phyloP scores from a whole-genome alignment of 2,329 filamentous ascomycete species.

The Ascochyta lentis region DNA sequence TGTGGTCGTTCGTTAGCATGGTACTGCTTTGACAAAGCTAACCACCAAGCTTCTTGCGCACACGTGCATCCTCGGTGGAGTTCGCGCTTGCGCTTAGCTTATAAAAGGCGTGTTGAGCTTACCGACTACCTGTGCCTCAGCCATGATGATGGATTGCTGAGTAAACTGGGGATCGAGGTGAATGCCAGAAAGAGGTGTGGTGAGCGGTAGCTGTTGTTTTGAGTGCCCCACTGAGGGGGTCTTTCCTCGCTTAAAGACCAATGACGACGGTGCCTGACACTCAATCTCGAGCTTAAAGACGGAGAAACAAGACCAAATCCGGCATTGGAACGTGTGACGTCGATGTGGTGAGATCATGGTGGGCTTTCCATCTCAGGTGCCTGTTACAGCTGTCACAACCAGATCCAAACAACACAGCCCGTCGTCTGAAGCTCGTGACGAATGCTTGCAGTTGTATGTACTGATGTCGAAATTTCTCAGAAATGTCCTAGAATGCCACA shows the following conservation, averaged over 20 bases:
- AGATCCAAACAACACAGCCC: too few relatives aligned
- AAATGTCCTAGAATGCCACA: too few relatives aligned
- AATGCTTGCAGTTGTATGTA: too few relatives aligned
- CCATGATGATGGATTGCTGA: conserved; percentile 42
- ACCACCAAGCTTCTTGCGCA: conserved; percentile 15
- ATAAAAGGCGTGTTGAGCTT: conserved; percentile 19
- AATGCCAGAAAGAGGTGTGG: conserved; percentile 32
- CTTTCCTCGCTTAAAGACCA: conserved; percentile 40
- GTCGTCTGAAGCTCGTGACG: too few relatives aligned
- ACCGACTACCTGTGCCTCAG: conserved; percentile 43
- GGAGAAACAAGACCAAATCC: conserved; percentile 7
- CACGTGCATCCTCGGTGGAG: neutral
- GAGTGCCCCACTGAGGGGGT: conserved; percentile 45
- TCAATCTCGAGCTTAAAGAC: conserved; percentile 11
- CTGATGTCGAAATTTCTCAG: too few relatives aligned
- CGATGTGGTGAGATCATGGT: conserved; percentile 7
- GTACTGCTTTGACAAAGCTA: conserved; percentile 26
- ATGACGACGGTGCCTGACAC: conserved; percentile 28
- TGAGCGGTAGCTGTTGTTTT: conserved; percentile 40
- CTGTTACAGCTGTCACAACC: neutral
- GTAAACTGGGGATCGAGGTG: conserved; percentile 29
- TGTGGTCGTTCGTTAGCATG: conserved; percentile 51
- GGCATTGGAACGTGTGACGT: conserved; percentile 8
- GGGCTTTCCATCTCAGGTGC: neutral
- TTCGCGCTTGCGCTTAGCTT: conserved; percentile 1